Evolutionary conservation across 2,329 filamentous ascomycete species (phyloP).

Genomic region (Tolypocladium ovalisporum): DNA sequence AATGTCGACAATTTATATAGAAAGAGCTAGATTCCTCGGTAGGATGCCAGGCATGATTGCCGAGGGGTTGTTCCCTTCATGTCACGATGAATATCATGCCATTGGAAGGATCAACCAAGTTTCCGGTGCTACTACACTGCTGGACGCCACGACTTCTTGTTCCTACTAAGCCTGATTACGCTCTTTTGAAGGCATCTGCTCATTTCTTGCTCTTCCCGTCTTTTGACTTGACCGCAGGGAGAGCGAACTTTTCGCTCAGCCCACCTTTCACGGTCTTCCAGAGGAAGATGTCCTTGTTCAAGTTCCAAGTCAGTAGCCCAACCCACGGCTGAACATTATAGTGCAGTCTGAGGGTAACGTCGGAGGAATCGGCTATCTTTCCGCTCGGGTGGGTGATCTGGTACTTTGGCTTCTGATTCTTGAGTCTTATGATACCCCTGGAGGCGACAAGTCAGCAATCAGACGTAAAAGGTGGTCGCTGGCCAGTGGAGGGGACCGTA

Average conservation of each 20-base stretch:
- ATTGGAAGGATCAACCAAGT: neutral
- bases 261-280: slow-evolving; percentile 59
- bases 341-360: slow-evolving; percentile 70
- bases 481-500: slow-evolving; percentile 16
- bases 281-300: slow-evolving; percentile 39
- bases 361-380: slow-evolving; percentile 59
- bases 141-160: slow-evolving; percentile 9
- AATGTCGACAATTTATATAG: neutral
- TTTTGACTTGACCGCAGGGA: slow-evolving; percentile 58
- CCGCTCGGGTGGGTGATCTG: slow-evolving; percentile 87
- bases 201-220: slow-evolving; percentile 11
- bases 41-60: neutral
- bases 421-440: slow-evolving; percentile 64
- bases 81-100: neutral
- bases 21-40: neutral
- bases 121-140: slow-evolving; percentile 5
- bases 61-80: neutral
- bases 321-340: slow-evolving; percentile 99
- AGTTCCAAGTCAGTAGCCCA: slow-evolving; percentile 74
- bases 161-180: neutral
- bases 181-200: neutral
- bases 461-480: neutral
- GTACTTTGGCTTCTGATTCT: slow-evolving; percentile 89
- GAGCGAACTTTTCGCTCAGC: slow-evolving; percentile 49
- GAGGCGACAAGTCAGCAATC: slow-evolving; percentile 1